Base-by-base conservation (phyloP, 176 grass and related monocot species). In the Bonia amplexicaulis region DNA sequence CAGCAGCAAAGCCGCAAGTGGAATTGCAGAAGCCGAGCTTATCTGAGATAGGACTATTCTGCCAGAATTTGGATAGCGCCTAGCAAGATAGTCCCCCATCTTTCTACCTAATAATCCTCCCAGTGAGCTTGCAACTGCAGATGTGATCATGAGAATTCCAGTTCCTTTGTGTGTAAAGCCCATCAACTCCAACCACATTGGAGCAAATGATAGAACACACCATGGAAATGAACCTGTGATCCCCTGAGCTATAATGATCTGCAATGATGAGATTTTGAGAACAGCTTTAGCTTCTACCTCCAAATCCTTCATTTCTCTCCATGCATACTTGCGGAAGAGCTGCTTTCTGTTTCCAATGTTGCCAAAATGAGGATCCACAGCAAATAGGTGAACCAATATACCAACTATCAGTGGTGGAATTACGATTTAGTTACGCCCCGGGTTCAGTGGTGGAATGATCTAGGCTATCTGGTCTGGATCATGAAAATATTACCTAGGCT, bases 31-130 rank as follows among this genome's bases (percentile, higher is more conserved):
- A 40, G 20, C 82, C 13, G 82, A 88, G 60, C 88, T 93, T 73
- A 90, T 83, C 71, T 93, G 91, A 41, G 88, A 88, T 22, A 93
- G 37, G 59, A 93, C 23, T 46, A 93, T 93, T 60, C 88, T 80
- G 29, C 23, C 76, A 64, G 60, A 79, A 79, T 65, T 48, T 26
- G 76, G 59, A 79, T 63, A 48, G 16, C 13, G n/a, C 41, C 3
- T 31, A 65, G 76, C 59, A 61, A 64, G 58, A 47, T 48, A 78
- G 39, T 64, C 76, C 41, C 76, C 76, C n/a, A 79, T 79, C 58
- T 65, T 79, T 11, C 41, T 59, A 79, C 59, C 76, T 3, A 48
- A 31, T 12, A 79, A 14, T 46, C 40, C 40, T 79, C 76, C 58
- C 1, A 79, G 40, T 2, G 76, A 78, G 51, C 76, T 79, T 46